Percentiles rank a stretch among this genome's conserved stretches.
These are phyloP conservation scores for Tolypocladium tundrense DNA, from an alignment of 2,329 filamentous ascomycete genomes.

Conservation along the genomic window DNA sequence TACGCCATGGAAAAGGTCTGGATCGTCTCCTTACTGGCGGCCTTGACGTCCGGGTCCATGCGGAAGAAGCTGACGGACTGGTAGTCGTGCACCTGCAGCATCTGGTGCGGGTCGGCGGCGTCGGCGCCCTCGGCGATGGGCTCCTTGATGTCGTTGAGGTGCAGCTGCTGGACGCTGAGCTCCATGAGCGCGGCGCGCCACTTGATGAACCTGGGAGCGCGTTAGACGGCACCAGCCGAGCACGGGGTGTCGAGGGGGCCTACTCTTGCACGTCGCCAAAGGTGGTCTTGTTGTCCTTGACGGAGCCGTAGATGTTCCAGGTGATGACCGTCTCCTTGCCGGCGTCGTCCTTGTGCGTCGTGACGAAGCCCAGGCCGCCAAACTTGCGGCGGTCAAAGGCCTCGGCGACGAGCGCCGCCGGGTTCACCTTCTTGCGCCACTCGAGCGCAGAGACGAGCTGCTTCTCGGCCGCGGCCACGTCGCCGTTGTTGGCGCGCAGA, in stretches of 20 bases:
- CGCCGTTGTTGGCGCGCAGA: conserved; percentile 76
- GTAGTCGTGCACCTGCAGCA: conserved; percentile 92
- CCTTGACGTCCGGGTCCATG: conserved; percentile 65
- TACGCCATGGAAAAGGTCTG: conserved; percentile 72
- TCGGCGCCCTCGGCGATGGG: conserved; percentile 62
- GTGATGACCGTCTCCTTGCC: conserved; percentile 58
- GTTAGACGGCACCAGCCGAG: neutral
- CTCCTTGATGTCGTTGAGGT: conserved; percentile 56
- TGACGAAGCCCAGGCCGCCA: conserved; percentile 69
- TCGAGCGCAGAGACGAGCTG: conserved; percentile 71
- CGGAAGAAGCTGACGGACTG: conserved; percentile 77
- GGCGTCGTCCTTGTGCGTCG: conserved; percentile 50
- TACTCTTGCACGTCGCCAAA: conserved; percentile 78
- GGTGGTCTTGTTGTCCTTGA: conserved; percentile 72
- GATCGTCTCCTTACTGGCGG: conserved; percentile 71
- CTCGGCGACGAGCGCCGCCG: conserved; percentile 52
- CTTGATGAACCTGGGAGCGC: conserved; percentile 58
- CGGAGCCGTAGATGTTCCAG: conserved; percentile 88
- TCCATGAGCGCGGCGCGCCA: conserved; percentile 93
- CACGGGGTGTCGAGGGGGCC: conserved; percentile 16
- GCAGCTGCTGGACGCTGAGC: conserved; percentile 64
- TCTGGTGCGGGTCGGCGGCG: conserved; percentile 75
- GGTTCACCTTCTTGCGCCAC: conserved; percentile 73
- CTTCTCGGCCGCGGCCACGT: conserved; percentile 61
- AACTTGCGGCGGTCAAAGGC: conserved; percentile 63